Evolutionary conservation across 2,329 filamentous ascomycete genomes (phyloP).

Genomic region (Calonectria fujianensis): DNA sequence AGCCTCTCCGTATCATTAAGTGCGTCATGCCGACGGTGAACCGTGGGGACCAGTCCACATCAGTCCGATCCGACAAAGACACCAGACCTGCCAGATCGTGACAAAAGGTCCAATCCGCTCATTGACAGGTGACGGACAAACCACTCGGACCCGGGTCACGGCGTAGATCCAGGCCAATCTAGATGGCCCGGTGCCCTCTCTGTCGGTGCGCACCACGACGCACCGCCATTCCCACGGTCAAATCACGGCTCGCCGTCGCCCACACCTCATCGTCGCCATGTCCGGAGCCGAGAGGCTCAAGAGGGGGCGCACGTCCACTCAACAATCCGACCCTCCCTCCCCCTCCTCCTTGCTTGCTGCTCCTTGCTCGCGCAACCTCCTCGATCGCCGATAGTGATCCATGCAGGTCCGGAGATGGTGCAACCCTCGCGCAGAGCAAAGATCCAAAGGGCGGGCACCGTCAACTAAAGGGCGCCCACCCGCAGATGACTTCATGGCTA

Average conservation of each 20-base stretch:
- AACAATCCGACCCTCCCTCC: not conserved
- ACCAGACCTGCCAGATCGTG: not conserved
- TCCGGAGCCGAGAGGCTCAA: not conserved
- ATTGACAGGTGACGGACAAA: slow-evolving; percentile 10
- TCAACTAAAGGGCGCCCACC: not conserved
- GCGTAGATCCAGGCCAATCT: slow-evolving; percentile 3
- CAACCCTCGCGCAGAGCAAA: not conserved
- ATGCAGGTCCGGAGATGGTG: slow-evolving; percentile 23
- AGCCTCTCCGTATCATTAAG: not conserved
- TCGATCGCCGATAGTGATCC: slow-evolving; percentile 10
- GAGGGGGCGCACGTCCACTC: not conserved
- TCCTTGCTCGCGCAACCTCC: not conserved
- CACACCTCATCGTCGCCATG: not conserved
- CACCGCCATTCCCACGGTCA: not conserved
- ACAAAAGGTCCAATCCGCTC: not conserved
- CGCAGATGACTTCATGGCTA: slow-evolving; percentile 22
- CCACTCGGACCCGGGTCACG: not conserved
- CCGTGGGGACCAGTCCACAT: slow-evolving; percentile 6
- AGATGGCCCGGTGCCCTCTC: not conserved
- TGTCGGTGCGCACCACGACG: not conserved
- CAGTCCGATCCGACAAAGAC: slow-evolving; percentile 4
- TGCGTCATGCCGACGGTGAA: slow-evolving; percentile 1
- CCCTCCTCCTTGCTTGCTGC: not conserved
- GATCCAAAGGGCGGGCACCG: not conserved
- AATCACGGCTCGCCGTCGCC: not conserved